These are phyloP conservation scores for Rosa multiflora DNA, from an alignment of 306 rosid species.

Conservation along the genomic window DNA sequence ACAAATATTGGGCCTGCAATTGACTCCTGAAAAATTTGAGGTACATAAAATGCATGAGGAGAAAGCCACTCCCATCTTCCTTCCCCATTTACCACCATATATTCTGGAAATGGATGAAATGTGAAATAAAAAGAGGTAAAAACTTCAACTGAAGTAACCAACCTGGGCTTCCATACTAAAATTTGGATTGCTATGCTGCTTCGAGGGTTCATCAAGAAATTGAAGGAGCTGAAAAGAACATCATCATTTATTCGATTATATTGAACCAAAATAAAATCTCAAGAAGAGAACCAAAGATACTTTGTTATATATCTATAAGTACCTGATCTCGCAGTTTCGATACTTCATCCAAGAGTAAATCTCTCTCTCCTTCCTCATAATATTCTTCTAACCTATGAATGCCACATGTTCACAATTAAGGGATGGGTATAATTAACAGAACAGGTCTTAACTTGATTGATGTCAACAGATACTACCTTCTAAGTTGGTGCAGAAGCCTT, in stretches of 20 bases:
- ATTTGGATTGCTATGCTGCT: slow-evolving; percentile 36
- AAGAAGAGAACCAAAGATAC: slow-evolving; percentile 16
- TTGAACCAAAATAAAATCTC: slow-evolving; percentile 23
- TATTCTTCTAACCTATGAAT: slow-evolving; percentile 85
- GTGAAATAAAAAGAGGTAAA: background rate
- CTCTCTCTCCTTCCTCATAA: slow-evolving; percentile 96
- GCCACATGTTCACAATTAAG: slow-evolving; percentile 11
- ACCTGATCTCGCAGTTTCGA: slow-evolving; percentile 80
- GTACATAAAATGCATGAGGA: background rate
- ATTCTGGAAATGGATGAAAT: too few relatives aligned
- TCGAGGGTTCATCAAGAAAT: slow-evolving; percentile 56
- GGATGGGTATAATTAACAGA: slow-evolving; percentile 10
- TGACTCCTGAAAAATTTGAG: background rate
- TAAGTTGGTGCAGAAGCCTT: slow-evolving; percentile 88
- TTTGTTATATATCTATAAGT: slow-evolving; percentile 15
- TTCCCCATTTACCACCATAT: too few relatives aligned
- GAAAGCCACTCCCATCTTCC: too few relatives aligned
- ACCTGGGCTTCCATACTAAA: slow-evolving; percentile 56
- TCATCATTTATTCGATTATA: slow-evolving; percentile 1
- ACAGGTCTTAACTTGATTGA: background rate
- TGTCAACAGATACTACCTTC: slow-evolving; percentile 52
- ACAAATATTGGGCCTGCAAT: background rate
- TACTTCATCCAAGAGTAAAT: slow-evolving; percentile 64
- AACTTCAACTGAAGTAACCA: slow-evolving; percentile 22
- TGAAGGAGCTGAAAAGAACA: slow-evolving; percentile 64